Base-by-base conservation (phyloP, 257 asterid species). In the Penstemon eatonii region DNA sequence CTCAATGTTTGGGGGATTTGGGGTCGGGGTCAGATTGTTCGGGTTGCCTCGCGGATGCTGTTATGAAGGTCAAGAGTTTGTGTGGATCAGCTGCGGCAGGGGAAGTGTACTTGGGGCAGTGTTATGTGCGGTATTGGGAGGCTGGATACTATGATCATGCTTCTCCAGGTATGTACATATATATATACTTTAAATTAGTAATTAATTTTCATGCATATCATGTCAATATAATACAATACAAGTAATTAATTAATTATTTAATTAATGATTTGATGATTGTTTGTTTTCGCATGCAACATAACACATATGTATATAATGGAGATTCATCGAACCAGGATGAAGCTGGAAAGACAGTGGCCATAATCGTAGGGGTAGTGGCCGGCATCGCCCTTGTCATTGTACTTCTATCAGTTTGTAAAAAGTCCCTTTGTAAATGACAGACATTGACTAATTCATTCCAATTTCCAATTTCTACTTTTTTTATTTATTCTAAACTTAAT, bases 321-420 rank as follows among this genome's bases (percentile, higher is more conserved):
- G 96, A 77, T 74, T 76, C 92, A 7, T 63, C 86, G 15, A 71
- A 71, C 46, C 74, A 80, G 0, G 95, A 87, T 6, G 85, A 86
- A 0, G 90, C 77, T 61, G 98, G 98, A 25, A 83, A 81, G 77
- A 89, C 87, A 41, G 92, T 91, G 3, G 96, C 98, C 57, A 87
- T 91, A 62, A 74, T 86, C 12, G 90, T 91, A 0, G 98, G 98
- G 63, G 81, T 73, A 8, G 70, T 87, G 43, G 96, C 89, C 0
- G 96, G 96, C 0, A 73, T 81, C 7, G 92, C 94, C 2, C 72
- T 92, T 45, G 63, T 92, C 51, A 80, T 92, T 41, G 84, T 92
- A 66, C 79, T 87, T 73, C 81, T 92, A n/a, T 84, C 98, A n/a
- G 59, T 87, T 75, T 92, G 96, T 75, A 87, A 80, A 61, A 85